Evolutionary conservation across 108 stramenopile genomes (phyloP).

Genomic region (Skeletonema potamos): DNA sequence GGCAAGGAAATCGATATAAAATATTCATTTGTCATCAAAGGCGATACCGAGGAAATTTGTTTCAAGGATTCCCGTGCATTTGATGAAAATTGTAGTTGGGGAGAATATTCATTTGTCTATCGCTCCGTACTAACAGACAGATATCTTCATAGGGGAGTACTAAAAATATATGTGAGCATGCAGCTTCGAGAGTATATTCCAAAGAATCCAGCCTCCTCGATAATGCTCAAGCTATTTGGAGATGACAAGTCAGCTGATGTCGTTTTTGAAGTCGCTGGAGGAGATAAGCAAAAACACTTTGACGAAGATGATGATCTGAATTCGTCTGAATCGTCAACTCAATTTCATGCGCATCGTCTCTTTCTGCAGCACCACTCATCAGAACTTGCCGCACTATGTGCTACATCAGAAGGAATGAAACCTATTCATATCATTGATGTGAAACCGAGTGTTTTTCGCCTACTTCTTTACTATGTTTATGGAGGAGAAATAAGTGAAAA

Average conservation of each 20-base stretch:
- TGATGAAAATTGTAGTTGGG: no score
- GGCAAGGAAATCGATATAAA: background rate
- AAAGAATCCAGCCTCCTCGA: background rate
- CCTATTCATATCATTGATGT: background rate
- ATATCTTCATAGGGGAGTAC: background rate
- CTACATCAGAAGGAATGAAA: background rate
- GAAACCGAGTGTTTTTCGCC: background rate
- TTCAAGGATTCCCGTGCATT: no score
- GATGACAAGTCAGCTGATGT: background rate
- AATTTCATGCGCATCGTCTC: background rate
- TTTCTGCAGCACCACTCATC: background rate
- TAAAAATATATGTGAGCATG: background rate
- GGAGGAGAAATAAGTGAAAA: background rate
- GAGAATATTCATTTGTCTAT: background rate
- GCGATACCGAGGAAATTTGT: no score
- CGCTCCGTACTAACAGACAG: background rate
- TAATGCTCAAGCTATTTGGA: background rate
- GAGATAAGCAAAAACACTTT: background rate
- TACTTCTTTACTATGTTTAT: background rate
- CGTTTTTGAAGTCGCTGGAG: background rate
- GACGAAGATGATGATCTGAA: no score
- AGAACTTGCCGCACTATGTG: background rate
- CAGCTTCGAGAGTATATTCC: background rate
- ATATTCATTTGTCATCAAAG: background rate
- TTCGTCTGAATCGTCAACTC: background rate